Conservation (phyloP, 2,329 filamentous ascomycete genomes). For the Boeremia lycopersici region DNA sequence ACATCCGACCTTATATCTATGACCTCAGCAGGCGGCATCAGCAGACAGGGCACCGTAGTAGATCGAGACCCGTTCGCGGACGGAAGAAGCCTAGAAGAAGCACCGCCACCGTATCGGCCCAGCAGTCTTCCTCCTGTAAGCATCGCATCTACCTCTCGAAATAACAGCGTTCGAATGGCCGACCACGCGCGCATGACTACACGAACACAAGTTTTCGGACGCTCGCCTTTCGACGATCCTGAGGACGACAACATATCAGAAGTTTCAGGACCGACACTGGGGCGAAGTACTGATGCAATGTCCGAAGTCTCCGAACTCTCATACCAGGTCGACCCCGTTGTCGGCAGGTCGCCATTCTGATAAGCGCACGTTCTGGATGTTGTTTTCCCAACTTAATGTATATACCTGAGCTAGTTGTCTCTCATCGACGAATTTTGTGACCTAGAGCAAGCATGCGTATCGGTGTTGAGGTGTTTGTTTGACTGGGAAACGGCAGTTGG, state of each 20-base stretch:
- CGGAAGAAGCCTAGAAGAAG: conserved; percentile 35
- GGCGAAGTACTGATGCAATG: conserved; percentile 28
- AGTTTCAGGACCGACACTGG: conserved; percentile 28
- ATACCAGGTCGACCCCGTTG: conserved; percentile 38
- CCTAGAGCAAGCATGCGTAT: neutral
- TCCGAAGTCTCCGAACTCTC: conserved; percentile 42
- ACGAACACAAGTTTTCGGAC: conserved; percentile 31
- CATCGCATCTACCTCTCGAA: conserved; percentile 37
- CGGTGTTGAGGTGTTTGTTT: conserved; percentile 1
- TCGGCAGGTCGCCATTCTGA: conserved; percentile 21
- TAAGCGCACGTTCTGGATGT: neutral
- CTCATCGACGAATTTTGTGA: neutral
- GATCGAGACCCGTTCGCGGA: conserved; percentile 42
- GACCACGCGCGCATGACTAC: conserved; percentile 20
- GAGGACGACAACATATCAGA: conserved; percentile 38
- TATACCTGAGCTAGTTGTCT: neutral
- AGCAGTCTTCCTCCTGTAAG: conserved; percentile 38
- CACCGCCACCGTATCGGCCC: conserved; percentile 47
- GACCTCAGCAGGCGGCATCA: conserved; percentile 25
- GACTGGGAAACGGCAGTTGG: conserved; percentile 1
- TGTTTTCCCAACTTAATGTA: neutral
- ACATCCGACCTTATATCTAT: conserved; percentile 46
- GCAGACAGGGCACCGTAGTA: conserved; percentile 14
- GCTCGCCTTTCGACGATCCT: conserved; percentile 45
- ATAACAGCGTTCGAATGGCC: conserved; percentile 38